phyloP scores from a whole-genome alignment of 2,329 filamentous ascomycete species.

The Cordyceps cateniannulata region DNA sequence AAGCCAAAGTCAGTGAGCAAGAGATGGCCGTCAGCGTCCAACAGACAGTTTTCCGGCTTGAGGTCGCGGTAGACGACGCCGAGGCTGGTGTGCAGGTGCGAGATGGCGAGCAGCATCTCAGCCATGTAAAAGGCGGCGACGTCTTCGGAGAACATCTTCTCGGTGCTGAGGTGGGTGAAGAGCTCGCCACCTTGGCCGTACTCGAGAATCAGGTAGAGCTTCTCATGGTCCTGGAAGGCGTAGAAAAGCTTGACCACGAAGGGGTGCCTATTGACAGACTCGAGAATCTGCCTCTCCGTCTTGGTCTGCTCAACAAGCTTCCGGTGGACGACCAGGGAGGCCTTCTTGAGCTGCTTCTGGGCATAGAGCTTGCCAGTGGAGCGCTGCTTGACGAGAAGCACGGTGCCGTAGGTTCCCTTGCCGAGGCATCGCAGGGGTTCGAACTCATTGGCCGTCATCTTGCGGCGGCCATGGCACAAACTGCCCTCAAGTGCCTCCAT shows the following conservation, averaged over 20 bases:
- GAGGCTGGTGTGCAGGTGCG: conserved; percentile 84
- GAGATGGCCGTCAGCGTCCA: conserved; percentile 86
- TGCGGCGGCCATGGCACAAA: conserved; percentile 54
- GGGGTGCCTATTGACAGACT: conserved; percentile 92
- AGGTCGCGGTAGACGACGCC: conserved; percentile 95
- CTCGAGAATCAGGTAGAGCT: conserved; percentile 93
- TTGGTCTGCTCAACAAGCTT: conserved; percentile 95
- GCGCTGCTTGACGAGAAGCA: conserved; percentile 85
- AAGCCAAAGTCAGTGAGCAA: conserved; percentile 95
- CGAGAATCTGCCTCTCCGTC: conserved; percentile 89
- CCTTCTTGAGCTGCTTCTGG: conserved; percentile 98
- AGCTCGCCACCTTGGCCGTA: conserved; percentile 96
- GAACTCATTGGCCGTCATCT: conserved; percentile 91
- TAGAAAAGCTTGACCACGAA: conserved; percentile 99
- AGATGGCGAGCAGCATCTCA: conserved; percentile 90
- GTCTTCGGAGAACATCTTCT: conserved; percentile 90
- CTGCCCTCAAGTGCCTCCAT: conserved; percentile 47
- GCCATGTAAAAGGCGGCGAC: conserved; percentile 97
- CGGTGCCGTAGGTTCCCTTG: conserved; percentile 93
- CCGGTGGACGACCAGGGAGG: conserved; percentile 90
- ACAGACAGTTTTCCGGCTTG: conserved; percentile 94
- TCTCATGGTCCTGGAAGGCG: conserved; percentile 96
- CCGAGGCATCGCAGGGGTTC: conserved; percentile 86
- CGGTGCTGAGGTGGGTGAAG: conserved; percentile 87
- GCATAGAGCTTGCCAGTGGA: conserved; percentile 85